phyloP scores from a whole-genome alignment of 2,329 filamentous ascomycete species.

The Penicillium sp. region DNA sequence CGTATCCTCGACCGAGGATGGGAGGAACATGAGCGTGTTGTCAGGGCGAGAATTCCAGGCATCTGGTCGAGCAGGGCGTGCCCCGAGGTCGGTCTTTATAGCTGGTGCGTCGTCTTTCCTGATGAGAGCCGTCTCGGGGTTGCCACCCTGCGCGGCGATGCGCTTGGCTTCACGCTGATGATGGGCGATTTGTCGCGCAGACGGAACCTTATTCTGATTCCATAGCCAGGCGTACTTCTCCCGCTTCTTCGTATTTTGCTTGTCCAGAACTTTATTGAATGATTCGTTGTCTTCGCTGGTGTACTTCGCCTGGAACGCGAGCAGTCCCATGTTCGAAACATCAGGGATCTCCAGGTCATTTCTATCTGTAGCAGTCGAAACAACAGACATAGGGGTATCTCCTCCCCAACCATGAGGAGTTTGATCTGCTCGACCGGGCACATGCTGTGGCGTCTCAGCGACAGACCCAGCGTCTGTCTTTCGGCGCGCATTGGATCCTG shows the following conservation, averaged over 20 bases:
- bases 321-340: constrained; percentile 71
- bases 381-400: constrained; percentile 69
- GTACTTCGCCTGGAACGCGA: constrained; percentile 85
- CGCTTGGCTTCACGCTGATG: constrained; percentile 63
- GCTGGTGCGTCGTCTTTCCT: constrained; percentile 46
- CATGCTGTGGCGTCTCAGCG: constrained; percentile 58
- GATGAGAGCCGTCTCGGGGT: constrained; percentile 53
- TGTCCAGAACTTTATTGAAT: constrained; percentile 88
- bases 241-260: constrained; percentile 78
- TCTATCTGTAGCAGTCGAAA: constrained; percentile 34
- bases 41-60: constrained; percentile 71
- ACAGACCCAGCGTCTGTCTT: constrained; percentile 14
- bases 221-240: constrained; percentile 89
- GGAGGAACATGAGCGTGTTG: constrained; percentile 82
- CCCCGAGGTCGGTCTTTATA: constrained; percentile 62
- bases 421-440: constrained; percentile 18
- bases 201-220: constrained; percentile 76
- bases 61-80: constrained; percentile 73
- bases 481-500: constrained; percentile 45
- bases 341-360: constrained; percentile 57
- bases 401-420: constrained; percentile 57
- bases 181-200: constrained; percentile 60
- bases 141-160: constrained; percentile 62
- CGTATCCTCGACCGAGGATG: constrained; percentile 52
- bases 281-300: constrained; percentile 98